Evolutionary conservation across 2,329 filamentous ascomycete species (phyloP), one percentile per base, ranked within the genome.

Genomic region (Talaromyces rugulosus): DNA sequence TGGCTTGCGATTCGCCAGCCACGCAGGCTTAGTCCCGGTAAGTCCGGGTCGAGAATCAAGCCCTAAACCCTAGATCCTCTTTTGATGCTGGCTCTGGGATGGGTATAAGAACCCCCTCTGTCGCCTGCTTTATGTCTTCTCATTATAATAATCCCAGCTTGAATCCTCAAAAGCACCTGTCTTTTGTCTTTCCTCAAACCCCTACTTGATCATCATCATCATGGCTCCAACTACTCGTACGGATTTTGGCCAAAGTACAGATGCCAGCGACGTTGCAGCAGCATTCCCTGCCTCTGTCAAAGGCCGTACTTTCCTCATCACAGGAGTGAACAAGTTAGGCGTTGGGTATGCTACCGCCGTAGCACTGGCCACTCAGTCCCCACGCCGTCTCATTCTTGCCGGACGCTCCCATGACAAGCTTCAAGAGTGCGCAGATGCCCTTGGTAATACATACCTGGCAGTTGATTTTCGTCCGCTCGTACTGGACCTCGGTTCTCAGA

Each of bases 351-450:
- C 44, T 33, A 50, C 44, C 4, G 40, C 44, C 40, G 23, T 31
- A 23, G 40, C 56, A 18, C 27, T 58, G n/a, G 56, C 42, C 27
- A 34, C 28, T 3, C 42, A 58, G 18, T 50, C 40, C 16, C 56
- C 56, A 27, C 30, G 42, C 8, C 63, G 68, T 27, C 65, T 80
- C 30, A 76, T 80, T 60, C 70, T 80, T n/a, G 74, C 75, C 52
- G 78, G 72, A 4, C 74, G 79, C 52, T 72, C 71, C 60, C 58
- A 60, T 18, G 47, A 61, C n/a, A 79, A 77, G 65, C 68, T 77
- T 16, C 58, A 72, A 16, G 63, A 70, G 42, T 72, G 72, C 9
- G 69, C 68, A 40, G 60, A 64, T 5, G 66, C 62, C 5, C 70
- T 75, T 50, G 64, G 42, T 1, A 30, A 33, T 3, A 59, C 27